Base-by-base conservation (phyloP, 768 basidiomycete species). In the Kwoniella heveanensis region DNA sequence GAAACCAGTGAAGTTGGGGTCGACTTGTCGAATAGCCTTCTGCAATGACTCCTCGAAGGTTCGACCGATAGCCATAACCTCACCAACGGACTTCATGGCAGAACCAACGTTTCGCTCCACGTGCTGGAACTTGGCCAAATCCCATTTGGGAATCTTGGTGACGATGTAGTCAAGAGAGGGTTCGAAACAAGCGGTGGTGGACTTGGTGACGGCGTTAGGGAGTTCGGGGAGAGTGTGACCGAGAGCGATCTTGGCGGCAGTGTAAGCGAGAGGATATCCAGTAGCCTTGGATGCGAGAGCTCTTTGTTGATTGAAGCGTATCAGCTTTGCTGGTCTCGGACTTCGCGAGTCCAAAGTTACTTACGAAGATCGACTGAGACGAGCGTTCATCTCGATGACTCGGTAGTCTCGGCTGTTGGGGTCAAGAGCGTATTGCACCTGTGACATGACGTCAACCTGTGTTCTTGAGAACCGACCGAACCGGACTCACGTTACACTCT, bases 141-240 rank as follows among this genome's bases (percentile, higher is more conserved):
- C 96, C 95, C 96, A 98, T 80, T 97, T 97, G 65, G 96, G 96
- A 68, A 99, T 98, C 83, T 99, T 99, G 53, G 93, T 96, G 64
- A 99, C 96, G 76, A 99, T 96, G 81, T 99, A 99, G 81, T 99
- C 96, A 48, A 99, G 85, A 8, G 94, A 95, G 25, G 96, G 95
- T 78, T 99, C 96, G 81, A 98, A 99, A 82, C 96, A 98, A 1
- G 96, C 96, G 10, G 96, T 98, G 1, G 96, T 99, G 2, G 93
- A 95, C 83, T 98, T 99, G 54, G 96, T 99, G 66, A 99, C 96
- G 44, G 96, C 94, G 80, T 99, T 99, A 15, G 95, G 95, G 22
- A 98, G 85, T 83, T 97, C 95, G 5, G 95, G 95, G 29, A 99
- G 88, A 19, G 96, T 98, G 80, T 97, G 87, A 51, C 96, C 96